Percentiles rank a stretch among this genome's conserved stretches.
Conservation (phyloP, 208 protist genomes). For the Sergeia podlipaevii region DNA sequence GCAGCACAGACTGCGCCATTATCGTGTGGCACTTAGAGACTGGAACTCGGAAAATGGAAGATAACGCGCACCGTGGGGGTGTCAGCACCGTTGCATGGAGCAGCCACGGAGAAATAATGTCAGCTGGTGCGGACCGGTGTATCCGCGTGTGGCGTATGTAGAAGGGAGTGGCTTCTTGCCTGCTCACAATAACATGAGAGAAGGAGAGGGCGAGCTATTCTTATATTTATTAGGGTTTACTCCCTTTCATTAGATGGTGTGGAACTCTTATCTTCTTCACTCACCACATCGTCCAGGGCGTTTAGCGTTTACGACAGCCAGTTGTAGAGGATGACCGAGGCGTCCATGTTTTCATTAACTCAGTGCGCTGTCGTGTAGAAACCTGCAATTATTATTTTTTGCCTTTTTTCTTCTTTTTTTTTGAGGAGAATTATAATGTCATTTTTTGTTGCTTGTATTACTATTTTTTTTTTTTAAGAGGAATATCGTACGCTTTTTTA, state of each 20-base stretch:
- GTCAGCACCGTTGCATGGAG: slow-evolving; percentile 27
- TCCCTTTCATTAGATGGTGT: no score
- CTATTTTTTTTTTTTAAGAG: background rate
- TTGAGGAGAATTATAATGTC: no score
- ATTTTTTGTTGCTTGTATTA: background rate
- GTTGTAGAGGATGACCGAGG: no score
- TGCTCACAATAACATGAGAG: background rate
- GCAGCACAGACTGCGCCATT: slow-evolving; percentile 30
- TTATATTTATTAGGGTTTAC: no score
- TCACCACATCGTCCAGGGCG: no score
- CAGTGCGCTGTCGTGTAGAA: no score
- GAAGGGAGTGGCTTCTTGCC: background rate
- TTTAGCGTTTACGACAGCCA: no score
- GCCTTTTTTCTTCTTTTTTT: slow-evolving; percentile 5
- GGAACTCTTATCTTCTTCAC: no score
- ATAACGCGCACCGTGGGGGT: slow-evolving; percentile 31
- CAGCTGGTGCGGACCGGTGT: slow-evolving; percentile 34
- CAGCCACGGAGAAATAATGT: slow-evolving; percentile 11
- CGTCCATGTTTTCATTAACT: no score
- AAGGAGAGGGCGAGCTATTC: no score
- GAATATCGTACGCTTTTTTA: no score
- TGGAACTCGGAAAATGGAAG: slow-evolving; percentile 17
- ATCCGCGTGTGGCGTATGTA: slow-evolving; percentile 22
- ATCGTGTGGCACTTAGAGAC: slow-evolving; percentile 34
- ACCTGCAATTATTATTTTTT: background rate